These are phyloP conservation scores for Angomonas desouzai DNA, from an alignment of 208 protist species.

Conservation along the genomic window DNA sequence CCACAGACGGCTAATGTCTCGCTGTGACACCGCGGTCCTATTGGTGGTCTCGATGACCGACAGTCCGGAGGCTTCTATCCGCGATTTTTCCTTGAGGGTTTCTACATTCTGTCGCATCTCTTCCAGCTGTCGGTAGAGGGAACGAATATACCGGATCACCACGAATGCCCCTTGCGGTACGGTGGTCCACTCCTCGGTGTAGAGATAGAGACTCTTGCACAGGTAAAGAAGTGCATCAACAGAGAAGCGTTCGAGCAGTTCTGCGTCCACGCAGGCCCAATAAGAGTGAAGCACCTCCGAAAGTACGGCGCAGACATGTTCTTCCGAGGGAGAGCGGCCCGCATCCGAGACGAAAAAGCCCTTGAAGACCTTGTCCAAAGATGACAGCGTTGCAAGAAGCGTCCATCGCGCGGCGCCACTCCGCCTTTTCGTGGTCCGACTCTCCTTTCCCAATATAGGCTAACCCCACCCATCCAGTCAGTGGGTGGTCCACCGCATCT, in stretches of 20 bases:
- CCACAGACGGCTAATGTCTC: background rate
- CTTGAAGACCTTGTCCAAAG: background rate
- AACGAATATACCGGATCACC: background rate
- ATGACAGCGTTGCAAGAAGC: background rate
- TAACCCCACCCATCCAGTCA: background rate
- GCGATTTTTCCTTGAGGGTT: background rate
- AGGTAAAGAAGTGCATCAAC: background rate
- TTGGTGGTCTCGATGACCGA: too few species aligned
- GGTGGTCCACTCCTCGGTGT: background rate
- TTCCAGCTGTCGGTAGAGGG: background rate
- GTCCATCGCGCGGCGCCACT: background rate
- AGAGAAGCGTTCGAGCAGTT: background rate
- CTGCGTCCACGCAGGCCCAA: background rate
- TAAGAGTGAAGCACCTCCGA: background rate
- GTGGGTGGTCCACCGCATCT: background rate
- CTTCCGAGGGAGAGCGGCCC: background rate
- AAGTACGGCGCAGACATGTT: background rate
- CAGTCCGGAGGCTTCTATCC: too few species aligned
- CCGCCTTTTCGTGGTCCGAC: background rate
- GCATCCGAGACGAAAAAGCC: background rate
- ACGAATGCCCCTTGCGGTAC: background rate
- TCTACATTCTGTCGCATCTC: background rate
- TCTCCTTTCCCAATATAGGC: background rate
- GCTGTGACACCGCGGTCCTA: background rate
- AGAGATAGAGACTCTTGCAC: background rate